Base-by-base conservation (phyloP, 2,329 filamentous ascomycete species). In the Talaromyces sp. region DNA sequence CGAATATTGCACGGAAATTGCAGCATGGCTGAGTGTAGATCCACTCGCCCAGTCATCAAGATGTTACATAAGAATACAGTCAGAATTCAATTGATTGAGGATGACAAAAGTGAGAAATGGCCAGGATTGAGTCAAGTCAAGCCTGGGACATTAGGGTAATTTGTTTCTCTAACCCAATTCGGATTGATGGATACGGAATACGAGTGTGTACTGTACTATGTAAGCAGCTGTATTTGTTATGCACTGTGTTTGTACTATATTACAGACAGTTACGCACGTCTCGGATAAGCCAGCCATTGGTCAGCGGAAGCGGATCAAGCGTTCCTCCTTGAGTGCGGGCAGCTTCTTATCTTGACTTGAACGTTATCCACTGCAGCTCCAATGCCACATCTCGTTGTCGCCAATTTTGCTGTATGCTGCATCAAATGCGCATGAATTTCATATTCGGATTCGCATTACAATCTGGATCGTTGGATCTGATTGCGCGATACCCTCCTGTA, bases 1-100 rank as follows among this genome's bases (percentile, higher is more conserved):
- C 60, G 39, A 33, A 19, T 50, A 19, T 50, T 39, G 35, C 62
- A 68, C 47, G 11, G 27, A n/a, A 45, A 65, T 45, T 60, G 65
- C 62, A 62, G 54, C 62, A 60, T 62, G 50, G 31, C 63, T 62
- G 57, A 43, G 56, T 11, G 33, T 63, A 4, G 24, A 19, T 16
- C 63, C 31, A 39, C 22, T 54, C 37, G 58, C 60, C 39, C 52
- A 47, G 39, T 63, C 14, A 31, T 49, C 39, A 62, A 31, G 10
- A 35, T 41, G 7, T 56, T 56, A 56, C 52, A 56, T 56, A 37
- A 50, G 52, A 56, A 56, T 56, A 56, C 33, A 56, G 52, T 22
- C n/a, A 37, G 52, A 10, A 37, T 37, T 14, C 24, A 16, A 50
- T 16, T 56, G 52, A 52, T 52, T 24, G 16, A 9, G 24, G 47